Conservation (phyloP, 2,329 filamentous ascomycete genomes). For the Fusarium drepaniforme region DNA sequence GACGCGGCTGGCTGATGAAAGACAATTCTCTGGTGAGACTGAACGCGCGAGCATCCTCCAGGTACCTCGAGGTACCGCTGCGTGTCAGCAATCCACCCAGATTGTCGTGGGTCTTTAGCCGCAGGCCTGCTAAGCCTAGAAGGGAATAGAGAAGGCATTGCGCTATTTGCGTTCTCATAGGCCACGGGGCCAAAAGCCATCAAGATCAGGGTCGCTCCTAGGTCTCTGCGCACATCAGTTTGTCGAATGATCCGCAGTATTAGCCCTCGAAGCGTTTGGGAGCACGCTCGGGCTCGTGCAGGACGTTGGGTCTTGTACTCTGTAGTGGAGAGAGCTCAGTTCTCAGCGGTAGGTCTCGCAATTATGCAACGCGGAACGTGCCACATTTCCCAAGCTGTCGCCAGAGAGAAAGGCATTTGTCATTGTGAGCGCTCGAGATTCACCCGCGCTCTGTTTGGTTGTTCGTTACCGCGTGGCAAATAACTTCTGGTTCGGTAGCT, state of each 20-base stretch:
- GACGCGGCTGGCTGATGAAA: constrained; percentile 1
- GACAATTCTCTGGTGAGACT: background rate
- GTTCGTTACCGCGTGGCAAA: constrained; percentile 2
- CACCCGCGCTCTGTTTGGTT: background rate
- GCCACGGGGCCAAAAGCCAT: constrained; percentile 9
- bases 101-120: constrained; percentile 28
- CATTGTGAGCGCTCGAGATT: background rate
- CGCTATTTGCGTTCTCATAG: constrained; percentile 33
- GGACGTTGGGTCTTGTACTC: constrained; percentile 5
- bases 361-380: constrained; percentile 16
- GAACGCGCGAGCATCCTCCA: background rate
- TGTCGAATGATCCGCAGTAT: constrained; percentile 29
- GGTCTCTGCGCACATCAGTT: constrained; percentile 13
- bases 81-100: constrained; percentile 36
- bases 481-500: constrained; percentile 2
- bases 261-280: constrained; percentile 7
- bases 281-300: constrained; percentile 4
- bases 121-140: constrained; percentile 33
- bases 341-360: background rate
- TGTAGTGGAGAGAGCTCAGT: constrained; percentile 4
- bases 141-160: constrained; percentile 35
- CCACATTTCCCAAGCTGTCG: constrained; percentile 8
- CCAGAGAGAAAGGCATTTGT: background rate
- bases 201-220: constrained; percentile 10
- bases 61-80: constrained; percentile 38